Base-by-base conservation (phyloP, 2,329 filamentous ascomycete genomes). In the Curvularia verruculosa region DNA sequence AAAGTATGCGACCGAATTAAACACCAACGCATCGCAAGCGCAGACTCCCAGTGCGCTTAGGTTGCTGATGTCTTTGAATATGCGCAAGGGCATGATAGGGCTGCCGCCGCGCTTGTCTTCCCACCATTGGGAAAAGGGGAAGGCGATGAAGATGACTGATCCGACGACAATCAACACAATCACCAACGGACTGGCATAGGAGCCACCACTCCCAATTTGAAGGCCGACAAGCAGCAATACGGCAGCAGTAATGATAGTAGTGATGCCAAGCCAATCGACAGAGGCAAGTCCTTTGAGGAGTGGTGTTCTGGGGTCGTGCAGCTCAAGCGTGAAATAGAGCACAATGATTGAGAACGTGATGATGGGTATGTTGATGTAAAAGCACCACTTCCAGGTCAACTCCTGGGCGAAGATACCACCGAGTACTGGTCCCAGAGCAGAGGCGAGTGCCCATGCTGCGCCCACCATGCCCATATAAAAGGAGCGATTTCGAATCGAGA, bases 1-100 rank as follows among this genome's bases (percentile, higher is more conserved):
- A 65, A 89, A 92, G 73, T 90, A 92, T 36, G 85, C 84, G 1
- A 83, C 80, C 0, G 83, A 87, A 54, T 89, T 87, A 72, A 89
- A 89, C 31, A 86, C 83, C 66, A 87, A 78, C 5, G 78, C 78
- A 61, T 84, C 81, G 19, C 75, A 75, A 57, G 81, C 81, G 15
- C 76, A 77, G 1, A 83, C 79, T 1, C 77, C 70, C 8, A 89
- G 79, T 3, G 82, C 79, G 1, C 86, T 85, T 10, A 85, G 71
- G 51, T 85, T 87, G 4, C 85, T 85, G 12, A 76, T 64, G 26
- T 81, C 78, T 2, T 74, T 75, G 74, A 90, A 89, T 1, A 91
- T 80, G n/a, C 80, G 81, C n/a, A 90, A 73, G 0, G 89, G 89
- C 69, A 91, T 87, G n/a, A 92, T 79, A 0, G 89, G 89, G 55